A percentile compares a stretch with the other conserved stretches of the same genome.
Evolutionary conservation across 306 rosid genomes (phyloP).

Genomic region (Dryas octopetala): DNA sequence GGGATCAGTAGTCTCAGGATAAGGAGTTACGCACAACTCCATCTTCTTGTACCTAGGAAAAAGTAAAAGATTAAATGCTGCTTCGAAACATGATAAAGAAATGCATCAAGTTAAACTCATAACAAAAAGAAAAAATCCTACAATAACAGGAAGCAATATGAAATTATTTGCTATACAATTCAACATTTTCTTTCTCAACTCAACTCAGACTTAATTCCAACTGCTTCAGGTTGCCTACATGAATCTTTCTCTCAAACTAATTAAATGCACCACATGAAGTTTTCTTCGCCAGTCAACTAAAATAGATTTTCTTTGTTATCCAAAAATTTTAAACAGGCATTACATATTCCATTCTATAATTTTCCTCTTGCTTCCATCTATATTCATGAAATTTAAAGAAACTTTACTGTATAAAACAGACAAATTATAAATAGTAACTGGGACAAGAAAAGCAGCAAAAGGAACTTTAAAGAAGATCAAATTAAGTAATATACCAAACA

Average conservation of each 20-base stretch:
- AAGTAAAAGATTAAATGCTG: neutral
- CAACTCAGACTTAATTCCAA: neutral
- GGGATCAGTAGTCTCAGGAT: constrained; percentile 30
- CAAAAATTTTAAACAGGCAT: neutral
- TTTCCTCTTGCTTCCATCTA: neutral
- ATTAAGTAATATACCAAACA: constrained; percentile 54
- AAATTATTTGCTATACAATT: neutral
- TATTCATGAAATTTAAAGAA: neutral
- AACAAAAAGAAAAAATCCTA: neutral
- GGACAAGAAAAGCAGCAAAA: neutral
- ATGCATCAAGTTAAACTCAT: neutral
- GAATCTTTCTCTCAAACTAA: neutral
- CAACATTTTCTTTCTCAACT: neutral
- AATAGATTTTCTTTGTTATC: neutral
- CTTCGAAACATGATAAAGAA: neutral
- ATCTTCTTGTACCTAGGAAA: constrained; percentile 69
- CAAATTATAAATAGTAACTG: neutral
- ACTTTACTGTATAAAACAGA: neutral
- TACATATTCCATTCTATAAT: neutral
- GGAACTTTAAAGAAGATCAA: neutral
- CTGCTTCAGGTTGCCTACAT: neutral
- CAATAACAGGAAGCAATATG: neutral
- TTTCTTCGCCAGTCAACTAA: neutral
- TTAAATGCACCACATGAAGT: neutral
- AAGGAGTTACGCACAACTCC: constrained; percentile 62